phyloP scores from a whole-genome alignment of 2,329 filamentous ascomycete species.

The Sordariomycetes sp. region DNA sequence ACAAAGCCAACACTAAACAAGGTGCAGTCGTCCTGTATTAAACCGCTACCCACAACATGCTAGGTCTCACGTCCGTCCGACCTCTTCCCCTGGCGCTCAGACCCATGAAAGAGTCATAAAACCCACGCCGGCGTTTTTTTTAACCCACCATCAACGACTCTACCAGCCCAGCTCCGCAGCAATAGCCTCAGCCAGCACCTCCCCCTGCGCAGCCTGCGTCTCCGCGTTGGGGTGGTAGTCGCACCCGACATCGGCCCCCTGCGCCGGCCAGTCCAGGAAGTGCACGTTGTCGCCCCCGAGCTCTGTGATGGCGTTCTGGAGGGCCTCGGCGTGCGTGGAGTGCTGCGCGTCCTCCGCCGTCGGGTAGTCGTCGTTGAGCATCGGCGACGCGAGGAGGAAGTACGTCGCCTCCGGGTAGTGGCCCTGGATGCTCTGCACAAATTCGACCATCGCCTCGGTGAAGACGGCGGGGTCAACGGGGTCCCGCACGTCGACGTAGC shows the following conservation, averaged over 20 bases:
- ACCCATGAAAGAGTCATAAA: too few species aligned
- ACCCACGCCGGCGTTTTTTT: too few species aligned
- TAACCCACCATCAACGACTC: background rate
- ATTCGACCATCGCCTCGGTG: constrained; percentile 16
- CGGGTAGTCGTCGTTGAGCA: constrained; percentile 27
- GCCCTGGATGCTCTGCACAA: constrained; percentile 19
- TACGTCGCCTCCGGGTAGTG: constrained; percentile 23
- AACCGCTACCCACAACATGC: too few species aligned
- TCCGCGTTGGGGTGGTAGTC: constrained; percentile 29
- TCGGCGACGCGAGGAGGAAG: constrained; percentile 28
- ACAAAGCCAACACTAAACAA: too few species aligned
- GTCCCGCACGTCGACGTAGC: constrained; percentile 18
- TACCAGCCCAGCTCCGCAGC: constrained; percentile 9
- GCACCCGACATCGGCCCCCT: constrained; percentile 26
- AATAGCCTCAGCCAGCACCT: constrained; percentile 17
- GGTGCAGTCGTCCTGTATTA: too few species aligned
- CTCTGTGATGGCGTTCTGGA: constrained; percentile 20
- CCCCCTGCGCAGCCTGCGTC: constrained; percentile 20
- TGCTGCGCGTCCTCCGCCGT: constrained; percentile 22
- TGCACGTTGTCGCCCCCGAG: constrained; percentile 19
- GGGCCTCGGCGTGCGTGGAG: constrained; percentile 20
- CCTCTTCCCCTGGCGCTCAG: too few species aligned
- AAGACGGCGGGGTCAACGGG: constrained; percentile 16
- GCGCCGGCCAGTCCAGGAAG: constrained; percentile 28
- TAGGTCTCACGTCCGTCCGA: too few species aligned